phyloP scores from a whole-genome alignment of 176 grass and related monocot species.

The Olyra latifolia region DNA sequence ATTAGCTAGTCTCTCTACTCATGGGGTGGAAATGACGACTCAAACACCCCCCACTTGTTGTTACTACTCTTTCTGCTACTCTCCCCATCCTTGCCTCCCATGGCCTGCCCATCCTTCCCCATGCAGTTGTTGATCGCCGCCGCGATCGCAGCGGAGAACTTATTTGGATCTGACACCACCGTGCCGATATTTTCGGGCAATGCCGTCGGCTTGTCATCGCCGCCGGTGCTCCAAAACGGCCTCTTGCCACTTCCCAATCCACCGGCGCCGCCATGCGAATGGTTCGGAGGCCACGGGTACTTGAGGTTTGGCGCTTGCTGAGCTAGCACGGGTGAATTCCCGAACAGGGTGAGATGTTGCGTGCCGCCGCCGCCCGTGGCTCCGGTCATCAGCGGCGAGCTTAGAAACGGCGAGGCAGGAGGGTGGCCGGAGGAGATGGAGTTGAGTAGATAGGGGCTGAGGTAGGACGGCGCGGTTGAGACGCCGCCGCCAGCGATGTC shows the following conservation, averaged over 20 bases:
- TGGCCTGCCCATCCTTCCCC: conserved; percentile 46
- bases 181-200: conserved; percentile 33
- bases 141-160: conserved; percentile 46
- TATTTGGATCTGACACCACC: conserved; percentile 36
- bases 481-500: conserved; percentile 13
- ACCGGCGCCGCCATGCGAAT: not conserved
- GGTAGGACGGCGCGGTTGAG: conserved; percentile 53
- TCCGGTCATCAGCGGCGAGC: not conserved
- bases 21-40: conserved; percentile 43
- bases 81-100: conserved; percentile 55
- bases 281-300: conserved; percentile 49
- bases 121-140: conserved; percentile 51
- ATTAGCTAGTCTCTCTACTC: conserved; percentile 37
- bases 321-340: conserved; percentile 24
- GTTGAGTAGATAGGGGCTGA: conserved; percentile 66
- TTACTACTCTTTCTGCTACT: conserved; percentile 50
- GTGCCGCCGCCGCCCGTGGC: not conserved
- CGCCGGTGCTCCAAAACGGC: conserved; percentile 47
- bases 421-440: conserved; percentile 40
- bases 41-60: conserved; percentile 54
- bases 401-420: not conserved
- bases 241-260: conserved; percentile 36
- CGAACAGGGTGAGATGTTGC: conserved; percentile 44
- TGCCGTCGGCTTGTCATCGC: conserved; percentile 9
- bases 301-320: conserved; percentile 30